phyloP scores from a whole-genome alignment of 805 yeast species.

The Saccharomycopsis synnaedendra region DNA sequence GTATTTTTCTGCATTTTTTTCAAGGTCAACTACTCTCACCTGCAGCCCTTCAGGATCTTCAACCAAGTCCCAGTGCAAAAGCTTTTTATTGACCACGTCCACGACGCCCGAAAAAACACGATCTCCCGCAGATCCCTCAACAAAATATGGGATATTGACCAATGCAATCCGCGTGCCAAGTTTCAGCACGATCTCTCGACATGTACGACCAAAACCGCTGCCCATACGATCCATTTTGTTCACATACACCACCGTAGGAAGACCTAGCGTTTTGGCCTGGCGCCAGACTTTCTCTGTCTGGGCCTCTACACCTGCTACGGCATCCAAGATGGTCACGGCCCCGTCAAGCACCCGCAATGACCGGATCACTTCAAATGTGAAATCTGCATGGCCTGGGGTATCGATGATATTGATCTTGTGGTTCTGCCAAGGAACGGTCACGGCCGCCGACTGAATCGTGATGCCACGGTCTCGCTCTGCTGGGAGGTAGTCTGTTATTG shows the following conservation, averaged over 20 bases:
- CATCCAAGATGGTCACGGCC: constrained; percentile 85
- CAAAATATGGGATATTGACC: constrained; percentile 70
- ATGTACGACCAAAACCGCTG: constrained; percentile 88
- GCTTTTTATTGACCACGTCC: constrained; percentile 59
- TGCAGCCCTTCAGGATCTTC: constrained; percentile 37
- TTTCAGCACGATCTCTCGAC: constrained; percentile 68
- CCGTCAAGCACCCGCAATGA: constrained; percentile 90
- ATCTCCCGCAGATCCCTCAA: constrained; percentile 27
- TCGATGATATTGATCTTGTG: constrained; percentile 75
- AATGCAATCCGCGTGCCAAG: constrained; percentile 64
- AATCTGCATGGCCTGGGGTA: constrained; percentile 98
- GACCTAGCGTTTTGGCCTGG: constrained; percentile 54
- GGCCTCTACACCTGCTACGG: constrained; percentile 96
- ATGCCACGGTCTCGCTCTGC: constrained; percentile 90
- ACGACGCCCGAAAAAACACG: constrained; percentile 52
- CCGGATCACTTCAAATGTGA: constrained; percentile 86
- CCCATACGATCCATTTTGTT: constrained; percentile 97
- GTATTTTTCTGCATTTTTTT: constrained; percentile 21
- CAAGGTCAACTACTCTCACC: constrained; percentile 36
- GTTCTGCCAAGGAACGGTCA: constrained; percentile 75
- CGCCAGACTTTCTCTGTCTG: constrained; percentile 97
- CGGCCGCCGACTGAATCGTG: constrained; percentile 94
- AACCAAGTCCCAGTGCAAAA: constrained; percentile 31
- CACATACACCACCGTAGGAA: constrained; percentile 73
- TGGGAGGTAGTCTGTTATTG: constrained; percentile 85